Conservation (phyloP, 179 eudicot genomes). For the Camellia oleifera region DNA sequence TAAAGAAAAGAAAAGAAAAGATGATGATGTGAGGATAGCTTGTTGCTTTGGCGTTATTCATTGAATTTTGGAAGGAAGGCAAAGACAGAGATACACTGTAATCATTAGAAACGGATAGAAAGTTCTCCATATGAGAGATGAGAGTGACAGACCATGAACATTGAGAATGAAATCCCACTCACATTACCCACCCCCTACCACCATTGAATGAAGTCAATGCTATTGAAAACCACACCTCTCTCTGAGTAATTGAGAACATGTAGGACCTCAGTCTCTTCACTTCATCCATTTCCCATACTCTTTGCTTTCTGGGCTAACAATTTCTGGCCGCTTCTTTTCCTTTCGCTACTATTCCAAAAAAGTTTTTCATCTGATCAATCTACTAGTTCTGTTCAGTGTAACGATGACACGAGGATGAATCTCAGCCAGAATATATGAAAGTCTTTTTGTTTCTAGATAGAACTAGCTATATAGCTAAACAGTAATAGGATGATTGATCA, state of each 20-base stretch:
- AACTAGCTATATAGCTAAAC: background rate
- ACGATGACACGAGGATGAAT: background rate
- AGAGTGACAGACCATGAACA: no score
- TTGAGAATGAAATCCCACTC: background rate
- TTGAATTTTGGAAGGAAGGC: conserved; percentile 3
- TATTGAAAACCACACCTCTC: conserved; percentile 3
- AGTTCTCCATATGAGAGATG: background rate
- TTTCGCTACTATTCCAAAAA: background rate
- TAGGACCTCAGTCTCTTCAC: conserved; percentile 3
- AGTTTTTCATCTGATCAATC: background rate
- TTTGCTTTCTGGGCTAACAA: background rate
- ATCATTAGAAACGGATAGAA: conserved; percentile 5
- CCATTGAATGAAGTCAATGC: conserved; percentile 9
- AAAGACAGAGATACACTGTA: background rate
- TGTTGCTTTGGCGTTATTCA: background rate
- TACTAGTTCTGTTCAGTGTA: background rate
- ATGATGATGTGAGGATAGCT: background rate
- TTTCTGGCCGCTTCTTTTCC: conserved; percentile 14
- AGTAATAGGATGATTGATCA: background rate
- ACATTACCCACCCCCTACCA: background rate
- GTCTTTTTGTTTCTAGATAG: background rate
- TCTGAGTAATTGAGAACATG: background rate
- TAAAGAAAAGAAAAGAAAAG: background rate
- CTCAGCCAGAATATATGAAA: background rate
- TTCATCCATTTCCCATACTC: conserved; percentile 3